These are phyloP conservation scores for Suillus luteus DNA, from an alignment of 768 basidiomycete genomes.

Conservation along the genomic window DNA sequence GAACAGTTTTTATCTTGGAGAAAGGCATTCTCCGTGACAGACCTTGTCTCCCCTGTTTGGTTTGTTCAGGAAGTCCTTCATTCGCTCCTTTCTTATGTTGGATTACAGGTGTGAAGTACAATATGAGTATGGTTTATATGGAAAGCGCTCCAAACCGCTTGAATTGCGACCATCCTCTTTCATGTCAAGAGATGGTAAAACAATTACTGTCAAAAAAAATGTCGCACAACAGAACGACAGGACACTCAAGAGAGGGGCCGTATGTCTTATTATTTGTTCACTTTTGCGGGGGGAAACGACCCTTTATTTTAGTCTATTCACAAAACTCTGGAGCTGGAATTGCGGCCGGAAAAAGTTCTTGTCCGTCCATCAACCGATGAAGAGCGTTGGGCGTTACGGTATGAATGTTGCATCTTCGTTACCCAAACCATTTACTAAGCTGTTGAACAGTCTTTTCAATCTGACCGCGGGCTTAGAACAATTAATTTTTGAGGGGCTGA, in stretches of 20 bases:
- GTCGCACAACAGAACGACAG: conserved; percentile 58
- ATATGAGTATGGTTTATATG: conserved; percentile 72
- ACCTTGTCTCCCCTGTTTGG: conserved; percentile 64
- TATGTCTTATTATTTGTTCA: conserved; percentile 29
- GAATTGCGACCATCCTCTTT: conserved; percentile 57
- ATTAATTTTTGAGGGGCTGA: conserved; percentile 48
- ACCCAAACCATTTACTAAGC: conserved; percentile 2
- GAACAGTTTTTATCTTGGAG: conserved; percentile 46
- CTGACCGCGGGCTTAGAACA: conserved; percentile 67
- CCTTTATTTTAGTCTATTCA: conserved; percentile 59
- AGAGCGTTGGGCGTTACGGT: conserved; percentile 82
- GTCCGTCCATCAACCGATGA: conserved; percentile 58
- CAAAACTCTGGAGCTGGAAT: conserved; percentile 72
- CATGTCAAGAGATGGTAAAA: conserved; percentile 56
- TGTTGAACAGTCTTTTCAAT: conserved; percentile 60
- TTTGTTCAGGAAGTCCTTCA: conserved; percentile 22
- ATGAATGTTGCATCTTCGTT: conserved; percentile 20
- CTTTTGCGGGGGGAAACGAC: background rate
- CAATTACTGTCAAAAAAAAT: conserved; percentile 52
- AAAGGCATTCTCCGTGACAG: conserved; percentile 56
- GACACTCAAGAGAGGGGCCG: conserved; percentile 55
- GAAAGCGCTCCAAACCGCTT: conserved; percentile 51
- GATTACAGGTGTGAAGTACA: conserved; percentile 74
- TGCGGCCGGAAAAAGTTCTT: conserved; percentile 55
- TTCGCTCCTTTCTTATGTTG: conserved; percentile 7